Evolutionary conservation across 805 yeast species (phyloP).

Genomic region (Yarrowia deformans): DNA sequence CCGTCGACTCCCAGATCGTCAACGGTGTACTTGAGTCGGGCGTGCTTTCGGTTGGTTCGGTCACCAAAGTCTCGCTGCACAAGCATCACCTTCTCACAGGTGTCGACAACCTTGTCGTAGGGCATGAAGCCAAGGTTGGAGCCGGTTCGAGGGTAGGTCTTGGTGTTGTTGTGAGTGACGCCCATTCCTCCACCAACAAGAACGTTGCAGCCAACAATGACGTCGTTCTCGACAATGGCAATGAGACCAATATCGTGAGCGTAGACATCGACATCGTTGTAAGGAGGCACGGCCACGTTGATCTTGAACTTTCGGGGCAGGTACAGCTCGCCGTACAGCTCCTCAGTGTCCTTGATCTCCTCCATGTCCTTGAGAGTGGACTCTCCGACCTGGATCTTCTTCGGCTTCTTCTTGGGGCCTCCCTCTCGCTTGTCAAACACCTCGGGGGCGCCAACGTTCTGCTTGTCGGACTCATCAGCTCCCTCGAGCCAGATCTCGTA

Average conservation of each 20-base stretch:
- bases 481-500: constrained; percentile 98
- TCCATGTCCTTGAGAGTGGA: constrained; percentile 80
- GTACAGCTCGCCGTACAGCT: constrained; percentile 84
- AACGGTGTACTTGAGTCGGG: constrained; percentile 94
- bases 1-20: constrained; percentile 92
- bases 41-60: constrained; percentile 95
- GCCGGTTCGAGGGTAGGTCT: constrained; percentile 96
- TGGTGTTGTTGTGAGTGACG: constrained; percentile 93
- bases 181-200: constrained; percentile 99
- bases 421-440: constrained; percentile 69
- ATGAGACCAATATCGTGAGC: constrained; percentile 94
- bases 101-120: constrained; percentile 71
- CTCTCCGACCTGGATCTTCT: constrained; percentile 82
- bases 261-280: constrained; percentile 94
- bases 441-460: constrained; percentile 61
- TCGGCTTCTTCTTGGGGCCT: constrained; percentile 74
- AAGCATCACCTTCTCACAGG: constrained; percentile 89
- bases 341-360: constrained; percentile 58
- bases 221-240: constrained; percentile 74
- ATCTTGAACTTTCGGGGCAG: constrained; percentile 95
- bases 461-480: constrained; percentile 70
- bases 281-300: constrained; percentile 94
- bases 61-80: constrained; percentile 96
- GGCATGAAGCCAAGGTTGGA: constrained; percentile 80
- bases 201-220: constrained; percentile 82